Base-by-base conservation (phyloP, 495 filamentous ascomycete genomes). In the Penicillium robsamsonii region DNA sequence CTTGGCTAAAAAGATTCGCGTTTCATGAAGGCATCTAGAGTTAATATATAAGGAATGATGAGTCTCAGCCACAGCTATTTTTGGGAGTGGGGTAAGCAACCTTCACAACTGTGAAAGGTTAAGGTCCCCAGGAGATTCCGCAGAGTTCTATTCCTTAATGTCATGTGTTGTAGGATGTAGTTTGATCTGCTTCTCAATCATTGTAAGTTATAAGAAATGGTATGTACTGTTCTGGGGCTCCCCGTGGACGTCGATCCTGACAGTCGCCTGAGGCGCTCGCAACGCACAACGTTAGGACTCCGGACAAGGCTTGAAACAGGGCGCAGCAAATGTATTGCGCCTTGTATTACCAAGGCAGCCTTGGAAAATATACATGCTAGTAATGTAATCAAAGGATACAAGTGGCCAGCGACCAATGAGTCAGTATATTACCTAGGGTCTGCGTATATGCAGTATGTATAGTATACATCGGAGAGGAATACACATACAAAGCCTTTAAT, bases 301-400 rank as follows among this genome's bases (percentile, higher is more conserved):
- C 22, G 48, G 27, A 24, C 1, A 29, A 13, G 18, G 9, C 24
- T 15, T 51, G 35, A 30, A 29, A 30, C 49, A 51, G 29, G 24
- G 49, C 49, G 49, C 35, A 51, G 49, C 35, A 40, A 40, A 29
- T 27, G 20, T 18, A 7, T n/a, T 40, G 47, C 20, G 47, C 47
- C 47, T 38, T 37, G 31, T 30, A 30, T 30, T 12, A 13, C 38
- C 38, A 18, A 15, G 31, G 3, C 15, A 8, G 2, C 2, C 6
- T 13, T 22, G 11, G 41, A 17, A 3, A 3, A 24, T 24, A 3
- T 18, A 20, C 11, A 47, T 30, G 5, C 10, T 17, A 31, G 15
- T 20, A 47, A 47, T 12, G 9, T 20, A 47, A 31, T 30, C 11
- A 7, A 47, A 1, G 20, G 15, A 46, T 17, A 6, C 8, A 27